Conservation (phyloP, 2,329 filamentous ascomycete species). For the Colletotrichum eremochloae region DNA sequence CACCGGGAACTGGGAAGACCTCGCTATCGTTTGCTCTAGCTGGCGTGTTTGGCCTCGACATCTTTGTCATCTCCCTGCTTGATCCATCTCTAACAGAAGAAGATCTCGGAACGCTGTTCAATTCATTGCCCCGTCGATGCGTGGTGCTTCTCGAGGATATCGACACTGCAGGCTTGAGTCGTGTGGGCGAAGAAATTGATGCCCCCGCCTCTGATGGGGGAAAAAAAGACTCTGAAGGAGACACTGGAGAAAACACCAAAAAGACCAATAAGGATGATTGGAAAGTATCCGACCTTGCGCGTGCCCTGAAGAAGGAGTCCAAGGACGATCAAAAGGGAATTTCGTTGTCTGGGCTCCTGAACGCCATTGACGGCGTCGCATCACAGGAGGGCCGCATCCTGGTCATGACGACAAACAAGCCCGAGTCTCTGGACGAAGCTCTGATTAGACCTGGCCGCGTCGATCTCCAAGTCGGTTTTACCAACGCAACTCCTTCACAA, state of each 20-base stretch:
- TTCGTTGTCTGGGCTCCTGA: slow-evolving; percentile 82
- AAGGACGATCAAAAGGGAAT: slow-evolving; percentile 65
- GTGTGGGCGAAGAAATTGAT: slow-evolving; percentile 51
- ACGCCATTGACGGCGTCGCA: slow-evolving; percentile 86
- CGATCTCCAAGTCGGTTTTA: slow-evolving; percentile 45
- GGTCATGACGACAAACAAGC: slow-evolving; percentile 86
- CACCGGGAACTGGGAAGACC: slow-evolving; percentile 81
- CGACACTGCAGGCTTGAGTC: slow-evolving; percentile 72
- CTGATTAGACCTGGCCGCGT: slow-evolving; percentile 73
- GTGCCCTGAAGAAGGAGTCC: slow-evolving; percentile 56
- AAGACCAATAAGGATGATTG: slow-evolving; percentile 46
- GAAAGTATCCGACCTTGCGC: slow-evolving; percentile 58
- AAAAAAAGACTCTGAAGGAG: slow-evolving; percentile 17
- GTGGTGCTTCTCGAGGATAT: slow-evolving; percentile 79
- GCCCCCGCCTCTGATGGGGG: slow-evolving; percentile 27
- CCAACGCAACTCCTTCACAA: slow-evolving; percentile 55
- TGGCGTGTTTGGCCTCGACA: slow-evolving; percentile 74
- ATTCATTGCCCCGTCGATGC: slow-evolving; percentile 70
- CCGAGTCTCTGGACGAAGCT: slow-evolving; percentile 79
- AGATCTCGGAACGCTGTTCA: slow-evolving; percentile 70
- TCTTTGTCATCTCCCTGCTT: slow-evolving; percentile 72
- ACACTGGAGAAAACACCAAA: slow-evolving; percentile 43
- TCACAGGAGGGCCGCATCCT: slow-evolving; percentile 83
- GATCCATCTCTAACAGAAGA: slow-evolving; percentile 73
- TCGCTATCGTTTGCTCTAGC: slow-evolving; percentile 76